Conservation (phyloP, 331 rosid species). For the Malus hybrid region DNA sequence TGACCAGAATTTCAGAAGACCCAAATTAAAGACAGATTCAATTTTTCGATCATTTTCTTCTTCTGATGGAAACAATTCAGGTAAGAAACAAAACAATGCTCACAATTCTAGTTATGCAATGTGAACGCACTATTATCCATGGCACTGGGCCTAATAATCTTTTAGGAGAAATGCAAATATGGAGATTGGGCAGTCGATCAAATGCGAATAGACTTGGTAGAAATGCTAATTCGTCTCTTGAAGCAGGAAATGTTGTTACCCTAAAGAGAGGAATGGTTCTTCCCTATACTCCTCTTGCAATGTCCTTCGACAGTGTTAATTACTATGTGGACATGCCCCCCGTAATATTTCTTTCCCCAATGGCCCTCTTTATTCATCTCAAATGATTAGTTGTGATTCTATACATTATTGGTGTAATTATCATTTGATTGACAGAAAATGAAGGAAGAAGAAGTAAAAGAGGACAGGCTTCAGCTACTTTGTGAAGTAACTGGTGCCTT, state of each 20-base stretch:
- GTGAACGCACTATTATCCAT: neutral
- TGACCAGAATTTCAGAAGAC: slow-evolving; percentile 57
- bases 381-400: neutral
- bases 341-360: slow-evolving; percentile 33
- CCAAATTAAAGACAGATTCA: slow-evolving; percentile 34
- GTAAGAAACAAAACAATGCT: slow-evolving; percentile 25
- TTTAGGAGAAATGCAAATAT: slow-evolving; percentile 74
- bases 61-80: slow-evolving; percentile 62
- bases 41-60: slow-evolving; percentile 39
- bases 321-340: slow-evolving; percentile 95
- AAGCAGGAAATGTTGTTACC: slow-evolving; percentile 45
- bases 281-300: slow-evolving; percentile 88
- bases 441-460: slow-evolving; percentile 69
- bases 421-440: slow-evolving; percentile 52
- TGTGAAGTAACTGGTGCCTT: slow-evolving; percentile 75
- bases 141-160: slow-evolving; percentile 13
- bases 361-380: neutral
- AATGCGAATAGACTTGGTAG: slow-evolving; percentile 31
- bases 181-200: slow-evolving; percentile 53
- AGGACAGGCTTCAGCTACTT: slow-evolving; percentile 72
- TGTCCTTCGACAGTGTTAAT: slow-evolving; percentile 81
- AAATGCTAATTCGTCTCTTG: slow-evolving; percentile 39
- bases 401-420: neutral
- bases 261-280: slow-evolving; percentile 87
- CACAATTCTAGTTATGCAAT: neutral